Base-by-base conservation (phyloP, 2,329 filamentous ascomycete species). In the Dactylellina leptospora region DNA sequence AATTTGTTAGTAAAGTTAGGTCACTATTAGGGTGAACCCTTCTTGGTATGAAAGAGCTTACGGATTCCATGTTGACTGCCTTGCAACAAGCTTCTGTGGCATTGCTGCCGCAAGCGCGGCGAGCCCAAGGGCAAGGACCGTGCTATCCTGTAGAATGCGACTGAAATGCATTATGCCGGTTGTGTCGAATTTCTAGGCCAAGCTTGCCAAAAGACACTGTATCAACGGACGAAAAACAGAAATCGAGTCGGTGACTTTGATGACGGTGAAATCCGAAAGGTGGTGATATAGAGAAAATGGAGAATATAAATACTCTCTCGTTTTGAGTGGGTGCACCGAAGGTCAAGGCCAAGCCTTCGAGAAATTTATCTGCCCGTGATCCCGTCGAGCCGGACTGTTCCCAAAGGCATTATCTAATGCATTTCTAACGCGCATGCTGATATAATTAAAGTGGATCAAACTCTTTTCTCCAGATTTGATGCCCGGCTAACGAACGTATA, bases 1-100 rank as follows among this genome's bases (percentile, higher is more conserved):
- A 11, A 45, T 20, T 33, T 18, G 18, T 38, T 44, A 28, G 33
- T 16, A 28, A 28, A 6, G 30, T 33, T 6, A 6, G 13, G 6
- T 6, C 30, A 33, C 13, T 33, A 13, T 33, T 20, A 16, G n/a
- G 38, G 9, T 20, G 10, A 2, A 36, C 30, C 10, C n/a, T 36
- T 5, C 30, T 4, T 10, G 10, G 2, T 36, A 2, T 36, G n/a
- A 16, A 16, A 44, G 33, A 66, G n/a, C 62, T n/a, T 68, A 68
- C 62, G 62, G 62, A 25, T 68, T 68, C 62, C 62, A 68, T 30
- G 62, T 68, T 2, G 62, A 53, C 38, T 68, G 62, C 22, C 62
- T 68, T 50, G 53, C n/a, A 5, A 59, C 54, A 22, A 68, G 25
- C 16, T 68, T 44, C 44, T 68, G 47, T 13, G 62, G 53, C 44